Evolutionary conservation across 1,139 yeast species (phyloP).

Genomic region (Yamadazyma oceani): DNA sequence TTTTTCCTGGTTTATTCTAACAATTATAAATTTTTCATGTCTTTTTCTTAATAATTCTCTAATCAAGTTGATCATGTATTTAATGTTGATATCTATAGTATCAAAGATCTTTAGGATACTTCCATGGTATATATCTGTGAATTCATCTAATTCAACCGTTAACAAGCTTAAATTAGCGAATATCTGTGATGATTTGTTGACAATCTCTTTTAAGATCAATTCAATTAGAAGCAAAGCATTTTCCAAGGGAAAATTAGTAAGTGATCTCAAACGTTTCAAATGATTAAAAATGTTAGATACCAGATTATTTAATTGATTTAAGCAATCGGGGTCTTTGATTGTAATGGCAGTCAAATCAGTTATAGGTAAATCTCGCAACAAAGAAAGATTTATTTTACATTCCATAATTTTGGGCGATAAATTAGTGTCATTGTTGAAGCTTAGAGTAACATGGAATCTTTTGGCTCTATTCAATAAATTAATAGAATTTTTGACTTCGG

Average conservation of each 20-base stretch:
- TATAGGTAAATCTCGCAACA: constrained; percentile 72
- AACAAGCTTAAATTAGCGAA: constrained; percentile 25
- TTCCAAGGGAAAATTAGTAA: constrained; percentile 59
- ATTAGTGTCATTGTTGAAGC: constrained; percentile 73
- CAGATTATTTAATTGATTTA: constrained; percentile 47
- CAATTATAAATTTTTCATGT: constrained; percentile 68
- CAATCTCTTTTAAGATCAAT: constrained; percentile 44
- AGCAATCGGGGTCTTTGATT: constrained; percentile 26
- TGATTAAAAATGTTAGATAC: constrained; percentile 57
- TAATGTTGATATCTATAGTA: constrained; percentile 35
- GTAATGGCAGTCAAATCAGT: constrained; percentile 56
- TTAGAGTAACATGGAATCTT: constrained; percentile 74
- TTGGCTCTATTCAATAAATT: constrained; percentile 68
- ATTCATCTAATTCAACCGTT: constrained; percentile 26
- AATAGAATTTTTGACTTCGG: constrained; percentile 58
- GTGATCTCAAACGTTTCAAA: constrained; percentile 56
- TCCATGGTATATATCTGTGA: constrained; percentile 20
- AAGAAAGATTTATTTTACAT: constrained; percentile 56
- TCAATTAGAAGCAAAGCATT: constrained; percentile 68
- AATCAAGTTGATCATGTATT: constrained; percentile 47
- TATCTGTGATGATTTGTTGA: constrained; percentile 23
- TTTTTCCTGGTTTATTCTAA: constrained; percentile 51
- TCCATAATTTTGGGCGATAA: constrained; percentile 55
- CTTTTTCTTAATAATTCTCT: constrained; percentile 77
- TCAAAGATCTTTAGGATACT: constrained; percentile 20